Evolutionary conservation across 2,329 filamentous ascomycete genomes (phyloP), one percentile per base, ranked within the genome.

Genomic region (Colletotrichum sp.): DNA sequence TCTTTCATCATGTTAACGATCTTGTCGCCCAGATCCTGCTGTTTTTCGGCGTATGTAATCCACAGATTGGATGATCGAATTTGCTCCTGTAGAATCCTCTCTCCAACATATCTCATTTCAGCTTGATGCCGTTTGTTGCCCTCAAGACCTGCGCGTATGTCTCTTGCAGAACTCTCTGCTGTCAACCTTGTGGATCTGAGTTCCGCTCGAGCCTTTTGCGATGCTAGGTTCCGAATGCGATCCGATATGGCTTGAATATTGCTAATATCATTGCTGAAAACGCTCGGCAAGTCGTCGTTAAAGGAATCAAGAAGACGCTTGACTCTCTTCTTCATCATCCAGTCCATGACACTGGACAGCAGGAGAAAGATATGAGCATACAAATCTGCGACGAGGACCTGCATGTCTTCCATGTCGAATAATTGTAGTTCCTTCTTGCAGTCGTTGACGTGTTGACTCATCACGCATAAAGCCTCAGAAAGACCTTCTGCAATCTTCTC

Each of bases 351-450:
- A 7, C 72, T 76, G 0, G 66, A 67, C 1, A 82, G 60, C 18
- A 81, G 78, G 1, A 81, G 64, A 24, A 82, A 82, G 10, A 81
- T 70, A n/a, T 81, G 78, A 1, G 74, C 78, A n/a, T 81, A 82
- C 0, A 81, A 57, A 4, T 82, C 74, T 0, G 77, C 76, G 2
- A 79, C 32, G 5, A 44, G 69, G 2, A 59, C 26, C 63, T 57
- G 62, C 72, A 80, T 77, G 3, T 76, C 75, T 1, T 74, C 68
- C 2, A 77, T 80, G 5, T 52, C 39, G 32, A 78, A 78, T 0
- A 82, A 26, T 12, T 71, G 30, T 0, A 78, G 36, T 2, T 80
- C 76, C 0, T 44, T 39, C 6, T 66, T 34, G 16, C 63, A 78
- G 4, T 79, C 75, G 2, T 75, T 36, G 1, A 82, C 68, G 18